A percentile compares a stretch with the other conserved stretches of the same genome.
Evolutionary conservation across 2,329 filamentous ascomycete species (phyloP).

Genomic region (Pseudocercospora pini-densiflorae): DNA sequence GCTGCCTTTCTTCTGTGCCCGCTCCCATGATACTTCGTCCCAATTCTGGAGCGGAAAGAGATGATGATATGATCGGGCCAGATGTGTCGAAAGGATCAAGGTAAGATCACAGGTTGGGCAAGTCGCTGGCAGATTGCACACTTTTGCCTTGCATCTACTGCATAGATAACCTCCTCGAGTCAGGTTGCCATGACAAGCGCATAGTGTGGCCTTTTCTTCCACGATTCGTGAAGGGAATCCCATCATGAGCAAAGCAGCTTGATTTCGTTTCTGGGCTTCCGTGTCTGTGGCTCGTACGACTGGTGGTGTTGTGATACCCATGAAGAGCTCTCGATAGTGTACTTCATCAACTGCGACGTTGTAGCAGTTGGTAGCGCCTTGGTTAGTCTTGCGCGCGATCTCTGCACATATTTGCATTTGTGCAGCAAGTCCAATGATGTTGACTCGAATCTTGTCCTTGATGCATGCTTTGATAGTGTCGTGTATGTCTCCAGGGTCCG

Average conservation of each 20-base stretch:
- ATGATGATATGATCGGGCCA: constrained; percentile 92
- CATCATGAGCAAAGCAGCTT: constrained; percentile 83
- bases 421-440: constrained; percentile 86
- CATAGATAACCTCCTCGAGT: constrained; percentile 86
- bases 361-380: constrained; percentile 76
- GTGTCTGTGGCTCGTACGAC: constrained; percentile 64
- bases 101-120: constrained; percentile 92
- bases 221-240: constrained; percentile 90
- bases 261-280: constrained; percentile 44
- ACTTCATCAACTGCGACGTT: constrained; percentile 83
- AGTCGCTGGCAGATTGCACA: constrained; percentile 86
- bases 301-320: constrained; percentile 86
- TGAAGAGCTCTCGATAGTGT: constrained; percentile 86
- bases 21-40: constrained; percentile 10
- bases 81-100: constrained; percentile 89
- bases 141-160: constrained; percentile 84
- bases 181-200: constrained; percentile 86
- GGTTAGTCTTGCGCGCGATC: constrained; percentile 85
- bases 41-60: constrained; percentile 89
- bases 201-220: constrained; percentile 73
- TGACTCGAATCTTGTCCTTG: constrained; percentile 81
- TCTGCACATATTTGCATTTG: constrained; percentile 92
- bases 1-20: constrained; percentile 33
- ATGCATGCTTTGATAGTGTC: constrained; percentile 81
- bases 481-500: constrained; percentile 94